These are phyloP conservation scores for Mycosphaerella arachidis DNA, from an alignment of 2,329 filamentous ascomycete species.

Conservation along the genomic window DNA sequence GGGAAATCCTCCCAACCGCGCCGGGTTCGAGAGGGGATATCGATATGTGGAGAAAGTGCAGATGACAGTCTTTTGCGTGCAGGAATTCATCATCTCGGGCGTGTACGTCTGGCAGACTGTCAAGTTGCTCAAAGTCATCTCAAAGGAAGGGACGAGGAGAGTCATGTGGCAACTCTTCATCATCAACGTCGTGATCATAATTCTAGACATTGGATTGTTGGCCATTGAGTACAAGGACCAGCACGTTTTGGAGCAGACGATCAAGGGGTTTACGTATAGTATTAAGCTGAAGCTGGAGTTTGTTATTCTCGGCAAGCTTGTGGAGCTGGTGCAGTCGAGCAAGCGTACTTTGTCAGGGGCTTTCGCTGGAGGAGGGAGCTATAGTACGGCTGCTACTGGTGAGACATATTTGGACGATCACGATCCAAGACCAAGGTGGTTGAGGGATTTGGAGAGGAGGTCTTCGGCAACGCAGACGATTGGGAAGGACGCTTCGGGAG, in stretches of 20 bases:
- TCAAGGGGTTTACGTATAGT: neutral
- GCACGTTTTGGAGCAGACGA: neutral
- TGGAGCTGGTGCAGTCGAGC: neutral
- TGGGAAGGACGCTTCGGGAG: neutral
- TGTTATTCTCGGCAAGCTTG: neutral
- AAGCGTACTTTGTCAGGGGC: neutral
- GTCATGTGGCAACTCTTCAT: slow-evolving; percentile 1
- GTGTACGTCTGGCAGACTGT: neutral
- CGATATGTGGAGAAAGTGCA: neutral
- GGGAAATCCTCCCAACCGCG: neutral
- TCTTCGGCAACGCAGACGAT: neutral
- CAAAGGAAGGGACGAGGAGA: neutral
- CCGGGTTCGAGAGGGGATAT: neutral
- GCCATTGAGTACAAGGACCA: slow-evolving; percentile 1
- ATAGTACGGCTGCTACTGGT: neutral
- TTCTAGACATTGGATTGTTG: neutral
- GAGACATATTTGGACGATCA: neutral
- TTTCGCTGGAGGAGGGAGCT: neutral
- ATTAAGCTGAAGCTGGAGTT: slow-evolving; percentile 1
- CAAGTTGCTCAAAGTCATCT: neutral
- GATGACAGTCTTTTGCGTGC: neutral
- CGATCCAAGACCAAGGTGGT: neutral
- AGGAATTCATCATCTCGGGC: slow-evolving; percentile 1
- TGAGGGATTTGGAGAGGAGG: neutral
- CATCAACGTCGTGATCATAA: neutral